A percentile compares a stretch with the other conserved stretches of the same genome.
Conservation (phyloP, 345 rosid genomes). For the Raphanus sativus region DNA sequence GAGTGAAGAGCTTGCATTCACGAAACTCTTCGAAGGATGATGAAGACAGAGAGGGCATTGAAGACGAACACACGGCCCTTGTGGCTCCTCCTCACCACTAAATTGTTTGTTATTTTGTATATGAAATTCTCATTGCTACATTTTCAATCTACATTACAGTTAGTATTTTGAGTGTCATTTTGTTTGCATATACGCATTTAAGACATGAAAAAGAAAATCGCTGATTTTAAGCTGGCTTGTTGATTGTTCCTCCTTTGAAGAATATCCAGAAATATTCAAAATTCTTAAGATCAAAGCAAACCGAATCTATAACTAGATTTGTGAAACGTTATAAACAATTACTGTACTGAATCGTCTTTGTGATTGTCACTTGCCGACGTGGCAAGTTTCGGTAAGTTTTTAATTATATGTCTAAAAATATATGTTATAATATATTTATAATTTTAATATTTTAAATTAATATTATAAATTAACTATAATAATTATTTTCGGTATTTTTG, state of each 20-base stretch:
- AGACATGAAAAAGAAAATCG: not conserved
- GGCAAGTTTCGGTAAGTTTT: too few species aligned
- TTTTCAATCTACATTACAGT: not conserved
- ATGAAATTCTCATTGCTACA: not conserved
- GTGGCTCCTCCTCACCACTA: slow-evolving; percentile 16
- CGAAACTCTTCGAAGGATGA: slow-evolving; percentile 27
- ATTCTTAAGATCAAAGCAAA: too few species aligned
- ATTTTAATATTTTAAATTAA: too few species aligned
- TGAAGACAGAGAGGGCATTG: not conserved
- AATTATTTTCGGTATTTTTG: too few species aligned
- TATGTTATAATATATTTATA: too few species aligned
- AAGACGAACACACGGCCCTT: not conserved
- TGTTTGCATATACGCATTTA: not conserved
- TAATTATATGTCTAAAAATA: too few species aligned
- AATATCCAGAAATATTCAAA: too few species aligned
- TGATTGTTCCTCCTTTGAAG: too few species aligned
- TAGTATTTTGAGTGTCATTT: not conserved
- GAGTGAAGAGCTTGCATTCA: slow-evolving; percentile 34
- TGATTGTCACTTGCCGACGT: too few species aligned
- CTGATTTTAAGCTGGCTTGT: too few species aligned
- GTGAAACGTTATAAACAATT: not conserved
- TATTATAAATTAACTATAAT: too few species aligned
- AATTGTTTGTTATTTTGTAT: slow-evolving; percentile 3
- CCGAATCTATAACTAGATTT: not conserved
- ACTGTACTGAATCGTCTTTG: too few species aligned